Percentiles rank a stretch among this genome's conserved stretches.
Evolutionary conservation across 257 asterid genomes (phyloP).

Genomic region (Buddleja alternifolia): DNA sequence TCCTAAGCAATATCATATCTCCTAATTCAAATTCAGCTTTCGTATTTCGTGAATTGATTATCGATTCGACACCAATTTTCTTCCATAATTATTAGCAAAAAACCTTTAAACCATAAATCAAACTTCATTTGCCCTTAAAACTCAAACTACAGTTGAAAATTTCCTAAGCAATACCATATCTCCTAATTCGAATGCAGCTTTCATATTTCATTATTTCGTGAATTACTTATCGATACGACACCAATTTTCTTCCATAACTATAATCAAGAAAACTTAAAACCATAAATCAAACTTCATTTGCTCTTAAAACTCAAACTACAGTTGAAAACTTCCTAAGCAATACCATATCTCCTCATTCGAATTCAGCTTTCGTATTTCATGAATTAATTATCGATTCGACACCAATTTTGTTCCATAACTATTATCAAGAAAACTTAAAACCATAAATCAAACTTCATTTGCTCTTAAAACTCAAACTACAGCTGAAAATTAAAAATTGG

Average conservation of each 20-base stretch:
- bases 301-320: background rate
- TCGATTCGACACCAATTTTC: background rate
- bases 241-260: background rate
- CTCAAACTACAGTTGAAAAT: background rate
- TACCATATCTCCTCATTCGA: background rate
- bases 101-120: background rate
- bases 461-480: background rate
- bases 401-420: background rate
- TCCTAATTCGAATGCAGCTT: background rate
- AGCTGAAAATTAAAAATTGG: slow-evolving; percentile 2
- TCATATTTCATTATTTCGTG: background rate
- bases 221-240: background rate
- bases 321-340: slow-evolving; percentile 3
- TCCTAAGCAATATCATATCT: background rate
- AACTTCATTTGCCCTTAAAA: background rate
- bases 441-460: too few relatives aligned
- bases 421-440: background rate
- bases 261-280: background rate
- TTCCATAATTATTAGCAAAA: background rate
- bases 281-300: too few relatives aligned
- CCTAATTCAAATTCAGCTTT: background rate
- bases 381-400: background rate
- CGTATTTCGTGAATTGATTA: background rate
- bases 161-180: background rate
- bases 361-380: background rate